Evolutionary conservation across 805 yeast genomes (phyloP).

Genomic region (Yamadazyma akitaensis): DNA sequence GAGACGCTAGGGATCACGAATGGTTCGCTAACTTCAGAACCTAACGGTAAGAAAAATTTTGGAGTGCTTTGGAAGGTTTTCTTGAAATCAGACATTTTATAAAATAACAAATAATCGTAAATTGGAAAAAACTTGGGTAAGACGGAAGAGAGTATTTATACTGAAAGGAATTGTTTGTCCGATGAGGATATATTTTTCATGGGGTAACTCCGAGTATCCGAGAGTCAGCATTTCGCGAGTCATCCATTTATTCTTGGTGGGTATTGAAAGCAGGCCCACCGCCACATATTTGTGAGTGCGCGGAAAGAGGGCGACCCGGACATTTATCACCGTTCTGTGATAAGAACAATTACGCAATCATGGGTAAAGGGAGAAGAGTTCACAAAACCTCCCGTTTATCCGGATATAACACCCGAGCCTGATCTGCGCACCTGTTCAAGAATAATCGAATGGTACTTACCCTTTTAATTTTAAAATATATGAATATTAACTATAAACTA

Average conservation of each 20-base stretch:
- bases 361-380: not conserved
- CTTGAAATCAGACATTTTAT: constrained; percentile 13
- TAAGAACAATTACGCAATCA: not conserved
- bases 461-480: too few relatives aligned
- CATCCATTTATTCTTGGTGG: not conserved
- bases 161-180: constrained; percentile 6
- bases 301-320: not conserved
- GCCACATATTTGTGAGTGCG: not conserved
- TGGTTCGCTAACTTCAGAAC: constrained; percentile 57
- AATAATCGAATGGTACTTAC: too few relatives aligned
- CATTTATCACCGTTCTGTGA: not conserved
- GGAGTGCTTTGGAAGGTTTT: constrained; percentile 12
- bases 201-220: constrained; percentile 5
- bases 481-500: not conserved
- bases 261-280: not conserved
- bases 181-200: constrained; percentile 2
- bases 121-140: not conserved
- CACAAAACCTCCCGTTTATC: not conserved
- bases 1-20: constrained; percentile 63
- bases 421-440: too few relatives aligned
- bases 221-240: not conserved
- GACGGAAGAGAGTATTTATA: not conserved
- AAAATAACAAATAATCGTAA: not conserved
- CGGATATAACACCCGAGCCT: too few relatives aligned
- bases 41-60: constrained; percentile 47